Evolutionary conservation across 345 rosid genomes (phyloP).

Genomic region (Bretschneidera sinensis): DNA sequence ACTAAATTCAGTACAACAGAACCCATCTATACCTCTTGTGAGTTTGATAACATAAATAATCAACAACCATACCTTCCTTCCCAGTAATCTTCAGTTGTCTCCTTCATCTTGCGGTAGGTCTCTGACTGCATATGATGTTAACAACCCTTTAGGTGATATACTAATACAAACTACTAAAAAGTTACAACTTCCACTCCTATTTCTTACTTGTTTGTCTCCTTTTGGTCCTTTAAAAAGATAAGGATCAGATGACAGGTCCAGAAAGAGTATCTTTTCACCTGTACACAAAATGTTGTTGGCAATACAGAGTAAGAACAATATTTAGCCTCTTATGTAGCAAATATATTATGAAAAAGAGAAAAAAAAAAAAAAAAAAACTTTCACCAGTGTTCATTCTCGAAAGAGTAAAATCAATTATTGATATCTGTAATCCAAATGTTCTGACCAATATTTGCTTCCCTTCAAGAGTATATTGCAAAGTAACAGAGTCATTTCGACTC

Average conservation of each 20-base stretch:
- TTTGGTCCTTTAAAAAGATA: slow-evolving; percentile 82
- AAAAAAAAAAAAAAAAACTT: slow-evolving; percentile 5
- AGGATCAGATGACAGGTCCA: slow-evolving; percentile 86
- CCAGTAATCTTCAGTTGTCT: slow-evolving; percentile 74
- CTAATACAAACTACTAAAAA: not conserved
- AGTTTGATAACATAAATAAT: not conserved
- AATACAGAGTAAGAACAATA: not conserved
- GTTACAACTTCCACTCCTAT: not conserved
- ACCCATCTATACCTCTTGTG: not conserved
- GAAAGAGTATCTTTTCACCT: slow-evolving; percentile 82
- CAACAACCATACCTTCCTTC: slow-evolving; percentile 66
- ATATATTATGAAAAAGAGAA: no score
- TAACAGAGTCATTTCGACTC: slow-evolving; percentile 51
- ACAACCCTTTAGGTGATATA: slow-evolving; percentile 11
- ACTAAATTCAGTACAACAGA: not conserved
- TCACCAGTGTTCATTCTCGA: slow-evolving; percentile 89
- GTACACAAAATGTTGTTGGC: slow-evolving; percentile 2
- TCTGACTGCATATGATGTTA: slow-evolving; percentile 57
- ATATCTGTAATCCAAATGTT: slow-evolving; percentile 57
- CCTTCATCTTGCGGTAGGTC: slow-evolving; percentile 85
- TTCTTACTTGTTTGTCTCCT: slow-evolving; percentile 83
- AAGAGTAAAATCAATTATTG: slow-evolving; percentile 90
- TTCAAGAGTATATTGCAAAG: slow-evolving; percentile 47
- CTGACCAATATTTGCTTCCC: slow-evolving; percentile 48
- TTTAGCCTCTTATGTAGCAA: not conserved